A percentile compares a stretch with the other conserved stretches of the same genome.
Evolutionary conservation across 495 filamentous ascomycete genomes (phyloP).

Genomic region (Pyrenopolyporus hunteri): DNA sequence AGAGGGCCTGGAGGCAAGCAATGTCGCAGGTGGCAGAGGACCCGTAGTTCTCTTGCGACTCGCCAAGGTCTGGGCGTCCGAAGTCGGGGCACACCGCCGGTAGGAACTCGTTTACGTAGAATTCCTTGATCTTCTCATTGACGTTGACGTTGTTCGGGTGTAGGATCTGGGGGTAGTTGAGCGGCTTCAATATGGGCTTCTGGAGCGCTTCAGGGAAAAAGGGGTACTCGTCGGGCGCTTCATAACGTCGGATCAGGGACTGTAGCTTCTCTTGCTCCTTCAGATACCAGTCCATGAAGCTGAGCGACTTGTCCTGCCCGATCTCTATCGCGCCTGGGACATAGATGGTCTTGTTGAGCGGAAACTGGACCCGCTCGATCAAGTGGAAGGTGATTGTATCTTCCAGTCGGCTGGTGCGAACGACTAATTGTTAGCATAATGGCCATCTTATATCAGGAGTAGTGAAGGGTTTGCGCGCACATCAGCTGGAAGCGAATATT

Average conservation of each 20-base stretch:
- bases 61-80: slow-evolving; percentile 77
- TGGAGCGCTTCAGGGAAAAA: slow-evolving; percentile 90
- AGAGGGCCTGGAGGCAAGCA: slow-evolving; percentile 86
- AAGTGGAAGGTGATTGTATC: slow-evolving; percentile 99
- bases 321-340: slow-evolving; percentile 80
- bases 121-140: slow-evolving; percentile 82
- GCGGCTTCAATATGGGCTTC: slow-evolving; percentile 80
- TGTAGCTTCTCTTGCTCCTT: slow-evolving; percentile 87
- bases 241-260: slow-evolving; percentile 92
- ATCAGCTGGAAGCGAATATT: slow-evolving; percentile 97
- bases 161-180: slow-evolving; percentile 90
- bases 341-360: slow-evolving; percentile 89
- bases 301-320: slow-evolving; percentile 61
- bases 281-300: slow-evolving; percentile 94
- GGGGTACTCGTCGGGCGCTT: slow-evolving; percentile 95
- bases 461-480: slow-evolving; percentile 56
- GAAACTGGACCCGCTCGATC: slow-evolving; percentile 98
- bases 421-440: slow-evolving; percentile 13
- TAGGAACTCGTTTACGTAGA: slow-evolving; percentile 83
- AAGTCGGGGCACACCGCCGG: slow-evolving; percentile 79
- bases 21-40: slow-evolving; percentile 93
- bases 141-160: slow-evolving; percentile 91
- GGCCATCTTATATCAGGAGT: not conserved
- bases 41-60: slow-evolving; percentile 92
- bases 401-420: slow-evolving; percentile 77